Base-by-base conservation (phyloP, 768 basidiomycete genomes). In the Tylopilus sp. region DNA sequence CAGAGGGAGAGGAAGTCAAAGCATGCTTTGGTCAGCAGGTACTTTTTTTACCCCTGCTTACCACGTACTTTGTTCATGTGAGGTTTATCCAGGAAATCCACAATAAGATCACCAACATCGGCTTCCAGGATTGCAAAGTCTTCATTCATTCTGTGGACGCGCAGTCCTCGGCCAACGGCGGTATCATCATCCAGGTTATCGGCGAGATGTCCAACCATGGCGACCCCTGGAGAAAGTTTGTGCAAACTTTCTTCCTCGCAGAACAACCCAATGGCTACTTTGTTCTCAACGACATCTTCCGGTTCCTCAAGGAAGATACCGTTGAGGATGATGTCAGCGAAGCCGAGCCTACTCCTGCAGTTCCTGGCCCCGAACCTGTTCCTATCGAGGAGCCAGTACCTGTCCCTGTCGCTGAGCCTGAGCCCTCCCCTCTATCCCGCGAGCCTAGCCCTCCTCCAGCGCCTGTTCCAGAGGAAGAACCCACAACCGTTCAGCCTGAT, bases 221-320 rank as follows among this genome's bases (percentile, higher is more conserved):
- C 52, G 90, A 89, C 48, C 80, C 90, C 6, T 99, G 97, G 97
- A 85, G 88, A 67, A 99, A 98, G 76, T 99, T 99, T 64, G 95
- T 94, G 12, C 97, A 99, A 76, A 98, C 96, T 8, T 98, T 99
- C 77, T 98, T 99, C 89, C 87, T 99, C 50, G 97, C 97, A 34
- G 94, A 98, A 72, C 97, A 99, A 74, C 92, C 93, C 14, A 97
- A 96, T 62, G 97, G 97, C 38, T 99, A 98, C 78, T 99, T 96
- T 69, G 97, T 99, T 59, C 86, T 99, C 74, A 99, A 99, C 74
- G 97, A 99, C 76, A 98, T 98, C 77, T 99, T 98, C 86, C 89
- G 97, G 55, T 98, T 97, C 81, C 78, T 99, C 58, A 98, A 97
- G 77, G 97, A 98, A 75, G 94, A 98, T 67, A 75, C 82, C 9